Conservation (phyloP, 139 green algal species). For the Picochlorum sp. region DNA sequence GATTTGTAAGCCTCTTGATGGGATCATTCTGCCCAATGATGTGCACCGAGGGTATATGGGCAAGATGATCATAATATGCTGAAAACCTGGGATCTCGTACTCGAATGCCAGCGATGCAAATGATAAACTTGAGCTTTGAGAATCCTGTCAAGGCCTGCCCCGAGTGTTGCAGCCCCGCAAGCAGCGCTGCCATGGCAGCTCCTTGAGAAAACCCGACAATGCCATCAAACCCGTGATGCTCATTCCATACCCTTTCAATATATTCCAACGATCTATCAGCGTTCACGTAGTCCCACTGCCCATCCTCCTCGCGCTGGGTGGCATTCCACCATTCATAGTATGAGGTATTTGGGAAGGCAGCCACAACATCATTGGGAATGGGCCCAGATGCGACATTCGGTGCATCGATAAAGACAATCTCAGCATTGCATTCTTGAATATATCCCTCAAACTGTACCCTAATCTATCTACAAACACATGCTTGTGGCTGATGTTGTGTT, state of each 20-base stretch:
- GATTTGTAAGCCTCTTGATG: constrained; percentile 26
- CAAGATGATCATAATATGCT: constrained; percentile 28
- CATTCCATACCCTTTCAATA: constrained; percentile 12
- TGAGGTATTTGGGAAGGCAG: constrained; percentile 25
- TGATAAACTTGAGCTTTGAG: constrained; percentile 34
- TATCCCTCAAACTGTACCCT: too few species aligned
- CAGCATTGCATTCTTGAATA: constrained; percentile 26
- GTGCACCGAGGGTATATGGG: constrained; percentile 35
- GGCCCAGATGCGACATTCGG: constrained; percentile 38
- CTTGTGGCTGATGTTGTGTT: too few species aligned
- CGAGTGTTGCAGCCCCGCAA: constrained; percentile 27
- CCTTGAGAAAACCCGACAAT: constrained; percentile 33
- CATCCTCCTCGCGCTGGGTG: neutral
- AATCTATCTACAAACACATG: too few species aligned
- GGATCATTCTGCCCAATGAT: constrained; percentile 43
- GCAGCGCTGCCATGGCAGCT: constrained; percentile 20
- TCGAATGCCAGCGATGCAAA: constrained; percentile 43
- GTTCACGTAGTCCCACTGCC: constrained; percentile 33
- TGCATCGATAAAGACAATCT: constrained; percentile 41
- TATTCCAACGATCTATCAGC: constrained; percentile 23
- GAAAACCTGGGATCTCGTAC: constrained; percentile 27
- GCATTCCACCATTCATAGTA: constrained; percentile 50
- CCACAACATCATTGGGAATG: constrained; percentile 38
- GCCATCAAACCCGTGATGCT: constrained; percentile 48
- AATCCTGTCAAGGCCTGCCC: constrained; percentile 14